Base-by-base conservation (phyloP, 2,329 filamentous ascomycete species). In the Emergomyces orientalis region DNA sequence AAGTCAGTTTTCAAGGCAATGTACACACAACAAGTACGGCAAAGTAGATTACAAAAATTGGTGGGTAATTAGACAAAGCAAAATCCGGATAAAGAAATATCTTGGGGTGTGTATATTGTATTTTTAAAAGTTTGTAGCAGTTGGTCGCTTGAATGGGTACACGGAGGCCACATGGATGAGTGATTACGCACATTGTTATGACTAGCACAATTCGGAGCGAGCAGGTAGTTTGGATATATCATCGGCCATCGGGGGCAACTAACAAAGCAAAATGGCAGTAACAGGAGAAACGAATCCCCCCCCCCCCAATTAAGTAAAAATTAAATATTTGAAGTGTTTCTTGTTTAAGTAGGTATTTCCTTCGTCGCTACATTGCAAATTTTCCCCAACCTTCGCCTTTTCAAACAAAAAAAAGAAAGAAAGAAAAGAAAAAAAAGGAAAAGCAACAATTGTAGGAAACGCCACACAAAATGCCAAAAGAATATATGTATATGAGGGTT, bases 381-480 rank as follows among this genome's bases (percentile, higher is more conserved):
- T 61, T 61, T 56, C 32, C 59, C 51, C 39, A 47, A 32, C 49
- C 43, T 57, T 62, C 34, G 63, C 47, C 25, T 56, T 37, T 43
- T 63, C 56, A 57, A 51, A 58, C 17, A 45, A 30, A 43, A 32
- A 45, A 60, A 61, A 57, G 3, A 11, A 63, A 27, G 2, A 8
- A 43, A 39, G 56, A 9, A 52, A 34, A 17, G 13, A 59, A 52
- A 30, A 22, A 57, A 17, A 30, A 47, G 32, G n/a, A 17, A 37
- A 27, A 37, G 60, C 39, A 58, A 49, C 45, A 62, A 52, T 58
- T 14, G 22, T n/a, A 25, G 14, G 19, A 19, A 45, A 54, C 49
- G 37, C 60, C 51, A 34, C 47, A 37, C 47, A 56, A 27, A 54
- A 61, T 56, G 51, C 60, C 60, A 56, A 43, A 61, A 30, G 43